phyloP scores from a whole-genome alignment of 202 grass and related monocot species.

The Cymbopogon flexuosus region DNA sequence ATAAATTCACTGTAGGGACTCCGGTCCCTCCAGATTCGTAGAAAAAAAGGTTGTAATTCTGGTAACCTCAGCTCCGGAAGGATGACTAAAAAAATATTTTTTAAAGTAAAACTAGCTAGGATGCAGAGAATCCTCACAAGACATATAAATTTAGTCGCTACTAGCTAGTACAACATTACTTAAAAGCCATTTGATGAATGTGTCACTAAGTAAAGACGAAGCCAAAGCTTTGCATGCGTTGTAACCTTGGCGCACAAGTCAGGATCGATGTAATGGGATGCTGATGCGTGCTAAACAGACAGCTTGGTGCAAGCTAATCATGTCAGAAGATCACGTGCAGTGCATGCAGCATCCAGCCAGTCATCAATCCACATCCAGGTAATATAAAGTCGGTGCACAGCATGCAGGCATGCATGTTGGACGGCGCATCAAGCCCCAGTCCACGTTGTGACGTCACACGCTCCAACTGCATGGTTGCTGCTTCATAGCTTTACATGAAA shows the following conservation, averaged over 20 bases:
- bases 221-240: neutral
- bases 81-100: too few species aligned
- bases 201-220: neutral
- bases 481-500: too few species aligned
- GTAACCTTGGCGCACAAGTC: constrained; percentile 38
- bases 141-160: too few species aligned
- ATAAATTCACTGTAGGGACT: too few species aligned
- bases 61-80: too few species aligned
- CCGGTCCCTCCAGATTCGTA: too few species aligned
- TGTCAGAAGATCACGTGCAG: neutral
- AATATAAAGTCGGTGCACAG: neutral
- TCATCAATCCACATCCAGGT: neutral
- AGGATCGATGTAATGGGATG: neutral
- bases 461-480: too few species aligned
- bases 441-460: neutral
- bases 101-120: too few species aligned
- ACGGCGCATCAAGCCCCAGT: neutral
- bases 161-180: neutral
- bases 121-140: too few species aligned
- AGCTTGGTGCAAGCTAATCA: neutral
- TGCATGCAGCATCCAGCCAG: neutral
- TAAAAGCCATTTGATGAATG: neutral
- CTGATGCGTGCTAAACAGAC: neutral
- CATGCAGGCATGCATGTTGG: neutral
- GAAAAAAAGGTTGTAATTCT: too few species aligned